Evolutionary conservation across 1,284 basidiomycete species (phyloP), one percentile per base, ranked within the genome.

Genomic region (Chalciporus sp.): DNA sequence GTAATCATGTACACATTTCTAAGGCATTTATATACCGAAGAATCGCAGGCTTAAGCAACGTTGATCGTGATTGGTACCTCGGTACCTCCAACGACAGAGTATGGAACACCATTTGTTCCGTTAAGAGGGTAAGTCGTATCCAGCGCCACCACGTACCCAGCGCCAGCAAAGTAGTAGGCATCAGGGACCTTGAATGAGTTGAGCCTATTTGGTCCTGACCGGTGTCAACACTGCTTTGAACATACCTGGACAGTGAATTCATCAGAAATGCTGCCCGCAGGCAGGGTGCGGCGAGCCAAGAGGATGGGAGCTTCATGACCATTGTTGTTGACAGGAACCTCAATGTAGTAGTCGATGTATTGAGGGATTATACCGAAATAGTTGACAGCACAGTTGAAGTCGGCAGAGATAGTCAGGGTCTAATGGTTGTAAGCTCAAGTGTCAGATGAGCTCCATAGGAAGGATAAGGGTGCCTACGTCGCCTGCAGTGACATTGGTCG

Each of bases 301-400:
- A 69, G 66, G 53, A 73, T 65, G 4, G 63, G 63, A 33, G 71
- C 65, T 26, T 69, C 71, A 33, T 65, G 2, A 14, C 71, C 68
- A 20, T 65, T 69, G 59, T 69, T 69, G 43, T 68, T 65, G 28
- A 35, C 47, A 4, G 68, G 57, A 14, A 71, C 71, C 43, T 67
- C 65, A n/a, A 69, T 65, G 29, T 73, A 72, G 52, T 72, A 69
- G 53, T 69, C 68, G 48, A 58, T 70, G 53, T 52, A 69, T 54
- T 61, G 42, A 7, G 68, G 71, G 11, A 48, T 29, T 27, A 49
- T 19, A 14, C 53, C 54, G n/a, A 62, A 64, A 42, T 3, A 14
- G 23, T 58, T 57, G 52, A 62, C 51, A 41, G 71, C 66, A 9
- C 67, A 69, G 17, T n/a, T 61, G 7, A 69, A 69, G 53, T 72